Evolutionary conservation across 1,139 yeast species (phyloP), one percentile per base, ranked within the genome.

Genomic region (Debaryomyces sp.): DNA sequence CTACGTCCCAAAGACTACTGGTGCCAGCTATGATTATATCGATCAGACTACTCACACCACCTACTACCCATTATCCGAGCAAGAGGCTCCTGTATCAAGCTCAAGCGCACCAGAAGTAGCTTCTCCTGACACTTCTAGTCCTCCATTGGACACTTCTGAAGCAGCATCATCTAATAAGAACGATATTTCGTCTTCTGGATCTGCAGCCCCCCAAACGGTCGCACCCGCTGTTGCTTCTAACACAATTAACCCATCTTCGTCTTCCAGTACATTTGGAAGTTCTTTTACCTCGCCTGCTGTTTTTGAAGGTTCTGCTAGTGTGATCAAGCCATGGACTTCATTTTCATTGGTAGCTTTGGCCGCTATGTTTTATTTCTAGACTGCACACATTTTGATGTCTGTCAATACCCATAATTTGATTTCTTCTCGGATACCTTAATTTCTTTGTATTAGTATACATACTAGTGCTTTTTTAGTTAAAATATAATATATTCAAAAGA

Each of bases 1-100:
- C 38, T 57, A 65, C 13, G 69, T 64, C 47, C 60, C 35, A 17
- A 32, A 10, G 12, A 15, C 21, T 5, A 17, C 35, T 5, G 35
- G 35, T 8, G 35, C 7, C 6, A 8, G 35, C 12, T 32, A 32
- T 32, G 12, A 3, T 10, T 15, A 17, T 10, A 18, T 10, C 18
- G 22, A 32, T 3, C 12, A 32, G 7, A 32, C 35, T 1, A 15
- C 35, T 32, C 12, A 30, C 10, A 30, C 34, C 13, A 30, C 35
- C 18, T 32, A 32, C 8, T 32, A 15, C 22, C 35, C 21, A 32
- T 32, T 15, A 32, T 32, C 35, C 6, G 21, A 9, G 6, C 22
- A 32, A 8, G 21, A 17, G 7, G 18, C 3, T 7, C 6, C 22
- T 10, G 3, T 17, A 3, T 3, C 34, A 30, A n/a, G 17, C 17